Percentiles rank a stretch among this genome's conserved stretches.
These are phyloP conservation scores for Vitis rupestris DNA, from an alignment of 164 flowering plant species.

Conservation along the genomic window DNA sequence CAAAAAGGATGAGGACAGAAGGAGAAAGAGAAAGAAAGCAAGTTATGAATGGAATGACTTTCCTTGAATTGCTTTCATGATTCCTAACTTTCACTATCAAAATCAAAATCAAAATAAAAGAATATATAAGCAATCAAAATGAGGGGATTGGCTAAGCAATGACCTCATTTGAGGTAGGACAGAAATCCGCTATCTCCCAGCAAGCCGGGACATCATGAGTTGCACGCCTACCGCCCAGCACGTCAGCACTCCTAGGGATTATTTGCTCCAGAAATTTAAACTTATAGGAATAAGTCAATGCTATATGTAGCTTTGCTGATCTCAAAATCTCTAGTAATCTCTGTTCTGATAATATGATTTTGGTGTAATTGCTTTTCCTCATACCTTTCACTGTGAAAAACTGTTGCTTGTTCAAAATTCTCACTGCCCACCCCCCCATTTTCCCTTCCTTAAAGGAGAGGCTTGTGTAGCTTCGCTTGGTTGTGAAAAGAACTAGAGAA, in stretches of 20 bases:
- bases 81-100: slow-evolving; percentile 1
- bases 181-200: not conserved
- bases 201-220: not conserved
- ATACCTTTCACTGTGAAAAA: too few species aligned
- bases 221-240: not conserved
- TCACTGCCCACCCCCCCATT: too few species aligned
- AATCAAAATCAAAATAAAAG: not conserved
- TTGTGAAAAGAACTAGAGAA: not conserved
- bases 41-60: slow-evolving; percentile 8
- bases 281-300: too few species aligned
- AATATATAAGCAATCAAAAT: not conserved
- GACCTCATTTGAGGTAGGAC: slow-evolving; percentile 3
- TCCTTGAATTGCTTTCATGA: slow-evolving; percentile 8
- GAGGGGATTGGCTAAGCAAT: slow-evolving; percentile 2
- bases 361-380: not conserved
- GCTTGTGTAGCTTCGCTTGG: not conserved
- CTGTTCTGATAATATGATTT: too few species aligned
- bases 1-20: slow-evolving; percentile 6
- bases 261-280: not conserved
- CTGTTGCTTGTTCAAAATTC: too few species aligned
- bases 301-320: too few species aligned
- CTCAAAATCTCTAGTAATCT: too few species aligned
- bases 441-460: not conserved
- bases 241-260: not conserved
- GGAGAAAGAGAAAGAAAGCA: slow-evolving; percentile 1